Evolutionary conservation across 805 yeast species (phyloP).

Genomic region (Candida yuanshanica): DNA sequence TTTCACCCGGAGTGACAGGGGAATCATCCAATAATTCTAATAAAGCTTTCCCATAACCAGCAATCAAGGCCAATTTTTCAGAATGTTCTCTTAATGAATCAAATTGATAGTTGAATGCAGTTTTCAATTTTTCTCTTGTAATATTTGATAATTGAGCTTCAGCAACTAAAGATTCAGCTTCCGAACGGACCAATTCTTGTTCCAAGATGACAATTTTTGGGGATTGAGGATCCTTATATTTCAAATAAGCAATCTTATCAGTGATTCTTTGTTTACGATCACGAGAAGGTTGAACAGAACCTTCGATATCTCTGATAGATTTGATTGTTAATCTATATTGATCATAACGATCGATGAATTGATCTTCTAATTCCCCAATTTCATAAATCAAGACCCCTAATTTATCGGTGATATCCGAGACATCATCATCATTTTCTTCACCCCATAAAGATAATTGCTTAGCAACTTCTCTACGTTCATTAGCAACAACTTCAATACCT

Average conservation of each 20-base stretch:
- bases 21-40: slow-evolving; percentile 78
- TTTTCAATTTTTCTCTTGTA: slow-evolving; percentile 81
- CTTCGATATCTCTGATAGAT: slow-evolving; percentile 78
- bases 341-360: slow-evolving; percentile 79
- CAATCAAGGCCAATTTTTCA: slow-evolving; percentile 79
- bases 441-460: slow-evolving; percentile 84
- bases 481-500: slow-evolving; percentile 69
- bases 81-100: slow-evolving; percentile 83
- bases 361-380: slow-evolving; percentile 82
- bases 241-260: slow-evolving; percentile 76
- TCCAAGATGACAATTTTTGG: slow-evolving; percentile 74
- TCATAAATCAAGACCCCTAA: slow-evolving; percentile 79
- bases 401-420: slow-evolving; percentile 81
- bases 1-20: slow-evolving; percentile 89
- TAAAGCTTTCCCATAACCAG: slow-evolving; percentile 85
- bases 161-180: slow-evolving; percentile 87
- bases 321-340: slow-evolving; percentile 81
- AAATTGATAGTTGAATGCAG: slow-evolving; percentile 78
- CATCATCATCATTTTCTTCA: slow-evolving; percentile 80
- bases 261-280: slow-evolving; percentile 83
- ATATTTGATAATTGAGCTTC: slow-evolving; percentile 88
- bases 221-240: slow-evolving; percentile 81
- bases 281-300: slow-evolving; percentile 82
- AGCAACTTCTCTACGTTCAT: slow-evolving; percentile 77
- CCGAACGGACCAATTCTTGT: slow-evolving; percentile 87